Conservation (phyloP, 1,284 basidiomycete genomes). For the Veloboletus limbatus region DNA sequence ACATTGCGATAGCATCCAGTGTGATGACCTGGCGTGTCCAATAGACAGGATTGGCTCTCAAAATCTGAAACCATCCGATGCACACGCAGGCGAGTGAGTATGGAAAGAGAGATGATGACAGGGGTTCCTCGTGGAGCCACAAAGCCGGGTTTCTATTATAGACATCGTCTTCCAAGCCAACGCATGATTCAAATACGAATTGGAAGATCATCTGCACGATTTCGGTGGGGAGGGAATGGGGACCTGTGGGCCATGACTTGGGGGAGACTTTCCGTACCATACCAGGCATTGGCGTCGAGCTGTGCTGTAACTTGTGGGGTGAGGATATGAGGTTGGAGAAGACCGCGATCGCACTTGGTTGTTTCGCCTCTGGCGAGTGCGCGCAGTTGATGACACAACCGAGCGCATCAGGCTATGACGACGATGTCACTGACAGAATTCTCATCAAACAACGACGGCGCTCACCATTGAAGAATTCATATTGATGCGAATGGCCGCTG, state of each 20-base stretch:
- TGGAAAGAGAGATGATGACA: constrained; percentile 15
- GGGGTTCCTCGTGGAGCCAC: constrained; percentile 12
- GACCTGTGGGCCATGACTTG: neutral
- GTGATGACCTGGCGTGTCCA: constrained; percentile 14
- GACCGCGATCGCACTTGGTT: constrained; percentile 10
- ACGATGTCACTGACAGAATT: neutral
- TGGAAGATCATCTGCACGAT: constrained; percentile 12
- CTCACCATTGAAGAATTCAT: neutral
- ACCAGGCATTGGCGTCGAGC: no score
- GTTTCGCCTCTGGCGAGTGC: no score
- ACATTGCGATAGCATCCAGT: constrained; percentile 3
- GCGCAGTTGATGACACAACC: neutral
- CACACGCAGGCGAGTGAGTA: constrained; percentile 14
- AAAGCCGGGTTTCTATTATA: neutral
- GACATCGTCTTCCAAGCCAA: neutral
- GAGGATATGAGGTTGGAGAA: constrained; percentile 9
- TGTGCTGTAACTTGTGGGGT: neutral
- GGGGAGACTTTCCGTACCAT: neutral
- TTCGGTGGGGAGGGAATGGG: constrained; percentile 10
- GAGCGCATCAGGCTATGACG: neutral
- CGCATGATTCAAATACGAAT: constrained; percentile 10
- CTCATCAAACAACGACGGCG: neutral
- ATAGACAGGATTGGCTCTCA: constrained; percentile 3
- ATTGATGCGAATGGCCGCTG: no score
- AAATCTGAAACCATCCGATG: constrained; percentile 10